Conservation (phyloP, 257 asterid species). For the Solanum paucissectum region DNA sequence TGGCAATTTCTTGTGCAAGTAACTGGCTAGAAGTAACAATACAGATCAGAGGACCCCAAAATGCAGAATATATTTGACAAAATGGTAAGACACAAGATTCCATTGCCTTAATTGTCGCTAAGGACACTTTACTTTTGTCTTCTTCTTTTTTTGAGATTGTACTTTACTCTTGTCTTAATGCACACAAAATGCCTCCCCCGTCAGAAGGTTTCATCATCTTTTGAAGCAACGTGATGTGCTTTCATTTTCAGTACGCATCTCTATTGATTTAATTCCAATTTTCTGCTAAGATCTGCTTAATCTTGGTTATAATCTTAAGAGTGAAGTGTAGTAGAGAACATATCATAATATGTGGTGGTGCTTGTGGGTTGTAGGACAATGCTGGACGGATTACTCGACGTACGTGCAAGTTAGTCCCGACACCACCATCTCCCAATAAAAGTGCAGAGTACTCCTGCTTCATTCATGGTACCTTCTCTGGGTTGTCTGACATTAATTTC, state of each 20-base stretch:
- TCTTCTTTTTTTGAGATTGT: neutral
- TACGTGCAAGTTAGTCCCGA: neutral
- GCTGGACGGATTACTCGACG: neutral
- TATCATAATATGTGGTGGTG: neutral
- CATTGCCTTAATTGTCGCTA: neutral
- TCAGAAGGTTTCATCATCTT: neutral
- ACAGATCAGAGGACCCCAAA: neutral
- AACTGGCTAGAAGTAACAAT: neutral
- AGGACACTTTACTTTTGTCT: neutral
- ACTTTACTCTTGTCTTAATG: neutral
- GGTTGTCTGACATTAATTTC: constrained; percentile 46
- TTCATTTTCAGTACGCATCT: neutral
- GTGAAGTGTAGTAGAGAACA: neutral
- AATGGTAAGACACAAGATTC: neutral
- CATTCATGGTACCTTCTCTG: constrained; percentile 46
- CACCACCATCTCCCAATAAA: neutral
- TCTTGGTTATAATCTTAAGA: neutral
- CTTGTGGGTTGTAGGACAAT: neutral
- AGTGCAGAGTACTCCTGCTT: neutral
- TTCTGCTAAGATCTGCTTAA: neutral
- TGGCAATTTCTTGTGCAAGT: neutral
- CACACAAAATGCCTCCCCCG: neutral
- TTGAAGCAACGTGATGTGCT: neutral
- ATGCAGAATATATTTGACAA: neutral
- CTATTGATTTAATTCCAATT: neutral